phyloP scores from a whole-genome alignment of 495 filamentous ascomycete genomes.

The Daldinia childiae region DNA sequence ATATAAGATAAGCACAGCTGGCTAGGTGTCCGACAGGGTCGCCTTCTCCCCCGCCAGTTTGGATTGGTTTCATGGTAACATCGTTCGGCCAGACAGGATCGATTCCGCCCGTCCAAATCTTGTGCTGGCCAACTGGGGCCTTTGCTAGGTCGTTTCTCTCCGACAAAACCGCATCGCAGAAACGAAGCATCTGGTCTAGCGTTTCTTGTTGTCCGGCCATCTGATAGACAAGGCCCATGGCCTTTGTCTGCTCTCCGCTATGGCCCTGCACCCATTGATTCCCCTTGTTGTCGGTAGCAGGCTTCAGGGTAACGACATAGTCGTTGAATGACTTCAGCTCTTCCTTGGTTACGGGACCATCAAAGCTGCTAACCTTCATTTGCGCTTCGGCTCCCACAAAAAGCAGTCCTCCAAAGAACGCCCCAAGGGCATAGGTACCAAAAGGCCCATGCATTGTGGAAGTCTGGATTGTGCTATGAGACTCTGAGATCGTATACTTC shows the following conservation, averaged over 20 bases:
- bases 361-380: slow-evolving; percentile 36
- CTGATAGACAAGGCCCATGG: slow-evolving; percentile 32
- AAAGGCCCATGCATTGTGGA: neutral
- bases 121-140: slow-evolving; percentile 25
- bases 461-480: neutral
- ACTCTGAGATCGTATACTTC: neutral
- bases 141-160: slow-evolving; percentile 33
- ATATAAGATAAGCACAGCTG: neutral
- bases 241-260: slow-evolving; percentile 32
- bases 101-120: slow-evolving; percentile 28
- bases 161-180: slow-evolving; percentile 34
- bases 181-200: slow-evolving; percentile 31
- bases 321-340: slow-evolving; percentile 35
- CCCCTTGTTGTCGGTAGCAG: slow-evolving; percentile 16
- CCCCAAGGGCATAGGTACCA: neutral
- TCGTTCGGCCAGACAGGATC: slow-evolving; percentile 12
- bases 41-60: neutral
- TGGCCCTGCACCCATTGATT: slow-evolving; percentile 35
- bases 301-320: slow-evolving; percentile 22
- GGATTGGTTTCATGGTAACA: neutral
- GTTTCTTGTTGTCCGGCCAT: slow-evolving; percentile 29
- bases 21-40: neutral
- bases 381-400: slow-evolving; percentile 1
- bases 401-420: neutral
- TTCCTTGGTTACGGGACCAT: slow-evolving; percentile 28